Evolutionary conservation across 495 filamentous ascomycete species (phyloP).

Genomic region (Podospora pseudoanserina): DNA sequence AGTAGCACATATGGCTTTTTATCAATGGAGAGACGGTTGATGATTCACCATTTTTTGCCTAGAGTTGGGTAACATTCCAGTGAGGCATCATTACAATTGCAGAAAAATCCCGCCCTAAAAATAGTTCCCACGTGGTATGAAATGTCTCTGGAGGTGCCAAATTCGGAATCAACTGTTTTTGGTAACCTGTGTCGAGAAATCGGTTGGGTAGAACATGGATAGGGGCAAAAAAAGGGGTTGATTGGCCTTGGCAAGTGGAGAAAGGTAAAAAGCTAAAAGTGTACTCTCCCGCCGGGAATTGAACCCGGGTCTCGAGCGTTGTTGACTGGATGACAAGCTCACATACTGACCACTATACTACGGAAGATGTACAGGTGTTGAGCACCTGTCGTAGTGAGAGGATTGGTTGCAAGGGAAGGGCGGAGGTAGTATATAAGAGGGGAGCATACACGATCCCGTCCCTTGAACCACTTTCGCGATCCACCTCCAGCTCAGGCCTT

Average conservation of each 20-base stretch:
- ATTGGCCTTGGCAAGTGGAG: neutral
- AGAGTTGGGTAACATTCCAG: neutral
- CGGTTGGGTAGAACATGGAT: neutral
- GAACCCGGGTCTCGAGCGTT: constrained; percentile 6
- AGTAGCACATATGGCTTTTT: no score
- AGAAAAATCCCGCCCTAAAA: neutral
- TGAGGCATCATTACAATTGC: neutral
- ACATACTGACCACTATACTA: constrained; percentile 8
- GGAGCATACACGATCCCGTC: no score
- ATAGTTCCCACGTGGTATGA: neutral
- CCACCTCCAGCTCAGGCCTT: no score
- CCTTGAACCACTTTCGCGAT: no score
- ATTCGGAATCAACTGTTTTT: neutral
- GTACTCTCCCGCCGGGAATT: constrained; percentile 6
- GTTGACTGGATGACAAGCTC: neutral
- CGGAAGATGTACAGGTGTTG: constrained; percentile 20
- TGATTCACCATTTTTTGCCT: no score
- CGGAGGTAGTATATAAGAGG: neutral
- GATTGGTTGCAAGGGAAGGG: neutral
- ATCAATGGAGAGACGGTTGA: no score
- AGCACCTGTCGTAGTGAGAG: constrained; percentile 17
- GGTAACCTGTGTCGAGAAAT: no score
- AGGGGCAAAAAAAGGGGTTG: neutral
- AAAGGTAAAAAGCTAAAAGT: neutral
- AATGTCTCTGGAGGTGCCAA: no score